Conservation (phyloP, 148 eudicot genomes). For the Vaccinium myrtillus region DNA sequence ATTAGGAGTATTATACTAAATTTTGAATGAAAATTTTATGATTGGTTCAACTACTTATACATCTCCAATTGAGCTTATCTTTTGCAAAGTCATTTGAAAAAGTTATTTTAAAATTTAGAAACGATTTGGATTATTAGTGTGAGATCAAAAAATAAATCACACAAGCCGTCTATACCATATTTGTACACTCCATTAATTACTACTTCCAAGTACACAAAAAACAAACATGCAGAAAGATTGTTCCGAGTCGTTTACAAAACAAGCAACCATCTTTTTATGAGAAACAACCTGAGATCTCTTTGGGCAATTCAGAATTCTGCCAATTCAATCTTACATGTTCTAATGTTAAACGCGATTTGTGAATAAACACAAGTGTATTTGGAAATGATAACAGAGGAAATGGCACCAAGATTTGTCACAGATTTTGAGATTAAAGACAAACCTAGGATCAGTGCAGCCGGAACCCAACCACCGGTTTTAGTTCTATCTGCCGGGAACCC, state of each 20-base stretch:
- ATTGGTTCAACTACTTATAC: too few relatives aligned
- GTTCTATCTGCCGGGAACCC: conserved; percentile 68
- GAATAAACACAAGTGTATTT: background rate
- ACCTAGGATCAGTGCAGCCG: conserved; percentile 79
- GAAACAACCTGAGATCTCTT: background rate
- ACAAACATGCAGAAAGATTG: too few relatives aligned
- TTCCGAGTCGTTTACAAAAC: background rate
- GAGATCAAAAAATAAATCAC: too few relatives aligned
- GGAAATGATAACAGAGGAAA: background rate
- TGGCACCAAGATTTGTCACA: background rate
- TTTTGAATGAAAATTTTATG: too few relatives aligned
- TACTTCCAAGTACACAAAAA: too few relatives aligned
- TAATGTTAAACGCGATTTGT: background rate
- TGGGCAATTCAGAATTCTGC: background rate
- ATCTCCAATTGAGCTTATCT: too few relatives aligned
- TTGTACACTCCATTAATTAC: too few relatives aligned
- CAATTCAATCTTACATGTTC: background rate
- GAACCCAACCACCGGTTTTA: conserved; percentile 85
- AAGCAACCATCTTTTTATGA: background rate
- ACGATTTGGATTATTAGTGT: too few relatives aligned
- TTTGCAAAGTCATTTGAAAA: too few relatives aligned
- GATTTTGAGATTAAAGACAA: background rate
- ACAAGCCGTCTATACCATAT: too few relatives aligned
- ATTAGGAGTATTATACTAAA: too few relatives aligned
- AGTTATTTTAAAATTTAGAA: too few relatives aligned